These are phyloP conservation scores for Tolypocladium cylindrosporum DNA, from an alignment of 2,329 filamentous ascomycete species.

Conservation along the genomic window DNA sequence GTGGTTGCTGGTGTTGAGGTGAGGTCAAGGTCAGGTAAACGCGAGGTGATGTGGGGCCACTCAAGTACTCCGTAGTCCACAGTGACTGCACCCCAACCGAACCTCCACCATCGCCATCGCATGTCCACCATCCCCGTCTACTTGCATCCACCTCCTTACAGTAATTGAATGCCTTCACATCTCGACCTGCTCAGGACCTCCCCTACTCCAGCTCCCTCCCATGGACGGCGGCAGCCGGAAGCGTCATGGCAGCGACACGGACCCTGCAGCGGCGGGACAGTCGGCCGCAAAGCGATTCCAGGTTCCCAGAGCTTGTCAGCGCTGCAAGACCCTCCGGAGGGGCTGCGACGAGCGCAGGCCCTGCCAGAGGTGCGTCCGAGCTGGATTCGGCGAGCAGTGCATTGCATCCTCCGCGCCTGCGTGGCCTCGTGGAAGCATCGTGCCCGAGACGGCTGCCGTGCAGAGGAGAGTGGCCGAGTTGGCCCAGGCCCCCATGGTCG, in stretches of 20 bases:
- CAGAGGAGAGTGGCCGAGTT: slow-evolving; percentile 20
- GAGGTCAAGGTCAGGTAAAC: neutral
- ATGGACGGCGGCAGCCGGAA: neutral
- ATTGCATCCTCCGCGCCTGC: neutral
- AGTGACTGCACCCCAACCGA: neutral
- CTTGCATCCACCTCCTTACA: no score
- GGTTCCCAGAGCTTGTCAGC: slow-evolving; percentile 31
- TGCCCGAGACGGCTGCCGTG: slow-evolving; percentile 1
- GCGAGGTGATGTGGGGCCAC: neutral
- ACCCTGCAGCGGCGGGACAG: neutral
- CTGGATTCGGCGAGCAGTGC: slow-evolving; percentile 30
- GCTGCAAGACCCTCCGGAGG: slow-evolving; percentile 31
- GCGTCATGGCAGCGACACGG: neutral
- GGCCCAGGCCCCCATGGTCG: slow-evolving; percentile 21
- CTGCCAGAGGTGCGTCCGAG: slow-evolving; percentile 30
- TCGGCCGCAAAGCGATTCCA: slow-evolving; percentile 23
- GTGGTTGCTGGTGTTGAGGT: neutral
- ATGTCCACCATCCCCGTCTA: no score
- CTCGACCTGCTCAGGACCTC: no score
- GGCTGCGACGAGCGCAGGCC: slow-evolving; percentile 34
- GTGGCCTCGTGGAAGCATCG: neutral
- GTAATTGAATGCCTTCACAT: no score
- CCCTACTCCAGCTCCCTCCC: no score
- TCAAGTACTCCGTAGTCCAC: no score
- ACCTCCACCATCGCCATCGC: neutral